Percentiles rank a stretch among this genome's conserved stretches.
phyloP scores from a whole-genome alignment of 2,329 filamentous ascomycete species.

The Cordyceps cateniannulata region DNA sequence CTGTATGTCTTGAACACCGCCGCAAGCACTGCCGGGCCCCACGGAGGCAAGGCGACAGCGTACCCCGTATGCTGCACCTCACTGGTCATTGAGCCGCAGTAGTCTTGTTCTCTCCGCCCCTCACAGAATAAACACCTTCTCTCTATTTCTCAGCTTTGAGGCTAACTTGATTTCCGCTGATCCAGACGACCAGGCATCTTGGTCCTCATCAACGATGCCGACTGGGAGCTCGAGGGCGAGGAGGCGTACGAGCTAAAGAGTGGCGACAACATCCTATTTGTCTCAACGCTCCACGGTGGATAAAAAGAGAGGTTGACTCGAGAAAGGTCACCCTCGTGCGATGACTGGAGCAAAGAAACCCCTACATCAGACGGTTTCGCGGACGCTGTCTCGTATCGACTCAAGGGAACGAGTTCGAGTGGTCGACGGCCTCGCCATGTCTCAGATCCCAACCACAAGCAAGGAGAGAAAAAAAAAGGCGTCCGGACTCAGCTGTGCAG shows the following conservation, averaged over 20 bases:
- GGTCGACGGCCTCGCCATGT: conserved; percentile 3
- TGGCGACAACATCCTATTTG: conserved; percentile 87
- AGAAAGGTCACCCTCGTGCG: neutral
- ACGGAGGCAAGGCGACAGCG: neutral
- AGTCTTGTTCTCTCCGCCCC: conserved; percentile 2
- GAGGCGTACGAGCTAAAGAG: conserved; percentile 78
- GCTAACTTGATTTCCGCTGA: neutral
- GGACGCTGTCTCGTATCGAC: conserved; percentile 1
- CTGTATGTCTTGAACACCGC: conserved; percentile 60
- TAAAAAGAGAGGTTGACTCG: conserved; percentile 34
- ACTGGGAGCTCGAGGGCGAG: conserved; percentile 97
- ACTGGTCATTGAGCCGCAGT: neutral
- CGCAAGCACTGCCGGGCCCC: neutral
- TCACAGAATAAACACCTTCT: neutral
- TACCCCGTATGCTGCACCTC: neutral
- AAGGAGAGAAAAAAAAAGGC: neutral
- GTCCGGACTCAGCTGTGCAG: conserved; percentile 4
- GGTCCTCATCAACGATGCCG: conserved; percentile 93
- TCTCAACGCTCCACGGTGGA: conserved; percentile 92
- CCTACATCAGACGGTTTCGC: neutral
- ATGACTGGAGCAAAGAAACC: neutral
- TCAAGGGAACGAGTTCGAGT: neutral
- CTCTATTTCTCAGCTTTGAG: neutral
- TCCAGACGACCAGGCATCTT: conserved; percentile 86
- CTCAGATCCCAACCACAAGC: conserved; percentile 7